A percentile compares a stretch with the other conserved stretches of the same genome.
Evolutionary conservation across 225 moss, liverwort and hornwort genomes (phyloP).

Genomic region (Asterella californica): DNA sequence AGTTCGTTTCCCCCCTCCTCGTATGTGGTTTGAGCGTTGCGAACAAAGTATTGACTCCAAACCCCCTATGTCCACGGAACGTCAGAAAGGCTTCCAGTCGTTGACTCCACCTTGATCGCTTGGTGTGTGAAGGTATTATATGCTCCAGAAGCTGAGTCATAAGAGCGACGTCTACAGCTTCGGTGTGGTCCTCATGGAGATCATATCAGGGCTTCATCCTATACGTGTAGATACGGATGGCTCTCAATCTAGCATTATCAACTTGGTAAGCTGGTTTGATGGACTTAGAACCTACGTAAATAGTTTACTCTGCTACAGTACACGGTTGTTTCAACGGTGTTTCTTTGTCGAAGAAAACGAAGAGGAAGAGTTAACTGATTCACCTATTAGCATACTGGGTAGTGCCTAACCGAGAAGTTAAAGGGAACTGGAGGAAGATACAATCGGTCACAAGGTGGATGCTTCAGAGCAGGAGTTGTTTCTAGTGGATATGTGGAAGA

Average conservation of each 20-base stretch:
- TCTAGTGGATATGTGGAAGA: too few species aligned
- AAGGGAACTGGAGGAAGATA: background rate
- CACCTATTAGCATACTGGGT: too few species aligned
- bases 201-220: slow-evolving; percentile 4
- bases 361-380: background rate
- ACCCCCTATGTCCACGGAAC: background rate
- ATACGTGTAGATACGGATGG: background rate
- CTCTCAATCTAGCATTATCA: background rate
- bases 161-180: slow-evolving; percentile 38
- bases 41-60: background rate
- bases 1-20: background rate
- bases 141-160: slow-evolving; percentile 14
- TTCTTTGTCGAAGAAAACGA: background rate
- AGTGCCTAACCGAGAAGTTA: background rate
- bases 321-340: background rate
- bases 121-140: slow-evolving; percentile 17
- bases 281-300: background rate
- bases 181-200: slow-evolving; percentile 23
- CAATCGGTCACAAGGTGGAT: background rate
- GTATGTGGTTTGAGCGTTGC: background rate
- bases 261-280: background rate
- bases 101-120: background rate
- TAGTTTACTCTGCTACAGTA: background rate
- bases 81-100: background rate
- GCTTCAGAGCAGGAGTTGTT: background rate